Evolutionary conservation across 352 stramenopile species (phyloP), one percentile per base, ranked within the genome.

Genomic region (Pythium coloratum): DNA sequence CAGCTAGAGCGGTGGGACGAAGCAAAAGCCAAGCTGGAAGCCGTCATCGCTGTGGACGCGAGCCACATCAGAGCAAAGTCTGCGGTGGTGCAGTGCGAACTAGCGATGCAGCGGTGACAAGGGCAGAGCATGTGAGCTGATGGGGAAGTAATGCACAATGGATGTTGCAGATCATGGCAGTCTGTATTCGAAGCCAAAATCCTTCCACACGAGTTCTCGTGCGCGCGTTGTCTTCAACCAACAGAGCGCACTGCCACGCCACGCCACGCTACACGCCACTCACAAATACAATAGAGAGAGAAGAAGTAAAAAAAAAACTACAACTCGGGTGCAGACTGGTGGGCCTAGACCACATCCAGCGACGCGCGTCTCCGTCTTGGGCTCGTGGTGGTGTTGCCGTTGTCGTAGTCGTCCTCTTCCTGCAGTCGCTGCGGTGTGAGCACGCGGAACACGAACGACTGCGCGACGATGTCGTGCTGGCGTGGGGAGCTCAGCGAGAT

Each of bases 401-500:
- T 16, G 32, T 59, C 33, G 34, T 50, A 50, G 20, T 66, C 59
- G 6, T 62, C 65, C 51, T 60, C 57, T 24, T 90, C 84, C 36
- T 88, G 78, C 13, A 82, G 55, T 28, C 84, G 86, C 73, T 95
- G 88, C 9, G 88, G 88, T 20, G 85, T 94, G 18, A 84, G 79
- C 60, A 93, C 88, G 55, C 87, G 85, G 75, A 95, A 95, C 44
- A 95, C 81, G 50, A 95, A 95, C 59, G 88, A 95, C 74, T 95
- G 88, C 30, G 88, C 88, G 49, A 95, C 88, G 64, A 95, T 95
- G 67, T 94, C 86, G 66, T 94, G 84, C 68, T 95, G 85, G 12
- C 85, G 84, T 18, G 86, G 85, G 47, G 77, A 90, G 83, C 88
- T 94, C 58, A 95, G 75, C 46, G 81, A 92, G 71, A 95, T 90